These are phyloP conservation scores for Anisodus tanguticus DNA, from an alignment of 257 asterid genomes.

Conservation along the genomic window DNA sequence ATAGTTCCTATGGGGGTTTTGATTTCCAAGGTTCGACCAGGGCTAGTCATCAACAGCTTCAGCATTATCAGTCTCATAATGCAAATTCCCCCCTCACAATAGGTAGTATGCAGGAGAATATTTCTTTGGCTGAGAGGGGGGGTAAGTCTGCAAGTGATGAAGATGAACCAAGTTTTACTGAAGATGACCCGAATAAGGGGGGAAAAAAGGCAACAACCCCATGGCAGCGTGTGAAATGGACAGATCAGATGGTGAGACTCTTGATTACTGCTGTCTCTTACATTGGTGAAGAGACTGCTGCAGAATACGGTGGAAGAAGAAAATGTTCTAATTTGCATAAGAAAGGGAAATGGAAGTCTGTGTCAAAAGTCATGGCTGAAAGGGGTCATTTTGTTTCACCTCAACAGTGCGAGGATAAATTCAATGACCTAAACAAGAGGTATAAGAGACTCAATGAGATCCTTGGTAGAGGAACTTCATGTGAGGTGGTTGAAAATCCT, in stretches of 20 bases:
- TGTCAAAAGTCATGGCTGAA: conserved; percentile 87
- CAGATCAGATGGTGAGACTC: conserved; percentile 68
- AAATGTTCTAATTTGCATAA: conserved; percentile 50
- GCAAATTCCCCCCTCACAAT: conserved; percentile 58
- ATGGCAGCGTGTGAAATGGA: conserved; percentile 66
- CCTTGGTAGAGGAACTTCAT: conserved; percentile 83
- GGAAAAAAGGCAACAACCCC: conserved; percentile 49
- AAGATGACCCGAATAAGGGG: conserved; percentile 51
- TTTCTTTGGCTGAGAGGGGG: conserved; percentile 28
- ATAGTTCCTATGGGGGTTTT: neutral
- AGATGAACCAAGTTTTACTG: conserved; percentile 54
- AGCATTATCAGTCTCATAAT: conserved; percentile 39
- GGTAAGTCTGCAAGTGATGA: conserved; percentile 45
- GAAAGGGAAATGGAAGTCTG: conserved; percentile 82
- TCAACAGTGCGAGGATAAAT: conserved; percentile 92
- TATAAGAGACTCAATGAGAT: conserved; percentile 89
- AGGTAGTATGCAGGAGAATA: conserved; percentile 48
- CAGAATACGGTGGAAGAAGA: conserved; percentile 52
- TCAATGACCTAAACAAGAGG: conserved; percentile 85
- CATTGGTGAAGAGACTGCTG: conserved; percentile 58
- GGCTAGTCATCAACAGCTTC: conserved; percentile 3
- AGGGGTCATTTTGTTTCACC: conserved; percentile 85
- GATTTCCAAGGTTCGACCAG: neutral
- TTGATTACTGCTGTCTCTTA: conserved; percentile 77
- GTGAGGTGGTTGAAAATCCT: conserved; percentile 87